Conservation (phyloP, 768 basidiomycete species). For the Xerocomellus chrysenteron region DNA sequence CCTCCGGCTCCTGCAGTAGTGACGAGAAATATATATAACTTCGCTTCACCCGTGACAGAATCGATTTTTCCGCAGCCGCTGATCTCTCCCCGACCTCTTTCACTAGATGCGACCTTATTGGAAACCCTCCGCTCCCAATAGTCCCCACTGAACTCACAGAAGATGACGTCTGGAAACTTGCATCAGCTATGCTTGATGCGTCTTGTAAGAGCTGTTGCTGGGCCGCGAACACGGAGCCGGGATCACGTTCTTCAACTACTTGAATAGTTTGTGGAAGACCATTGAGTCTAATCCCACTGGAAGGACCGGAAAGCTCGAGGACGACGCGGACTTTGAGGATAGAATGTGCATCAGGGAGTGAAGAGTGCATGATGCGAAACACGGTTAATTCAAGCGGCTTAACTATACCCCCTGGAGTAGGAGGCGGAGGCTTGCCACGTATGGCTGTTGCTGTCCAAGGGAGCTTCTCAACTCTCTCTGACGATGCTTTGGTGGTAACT, state of each 20-base stretch:
- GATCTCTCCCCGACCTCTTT: slow-evolving; percentile 45
- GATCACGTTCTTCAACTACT: slow-evolving; percentile 65
- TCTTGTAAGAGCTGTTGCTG: slow-evolving; percentile 63
- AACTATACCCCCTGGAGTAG: slow-evolving; percentile 31
- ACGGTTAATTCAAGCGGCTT: slow-evolving; percentile 51
- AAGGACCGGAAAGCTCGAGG: slow-evolving; percentile 77
- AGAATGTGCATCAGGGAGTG: slow-evolving; percentile 68
- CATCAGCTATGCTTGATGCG: slow-evolving; percentile 62
- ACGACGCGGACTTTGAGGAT: slow-evolving; percentile 78
- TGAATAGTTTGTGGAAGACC: slow-evolving; percentile 73
- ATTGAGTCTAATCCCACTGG: slow-evolving; percentile 81
- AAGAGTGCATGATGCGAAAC: slow-evolving; percentile 70
- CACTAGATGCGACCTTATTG: slow-evolving; percentile 34
- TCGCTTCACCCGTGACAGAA: slow-evolving; percentile 81
- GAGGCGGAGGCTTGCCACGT: slow-evolving; percentile 38
- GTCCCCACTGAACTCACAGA: slow-evolving; percentile 55
- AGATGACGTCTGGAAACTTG: slow-evolving; percentile 67
- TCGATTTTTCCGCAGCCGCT: slow-evolving; percentile 71
- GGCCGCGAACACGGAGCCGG: slow-evolving; percentile 43
- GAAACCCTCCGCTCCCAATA: slow-evolving; percentile 35
- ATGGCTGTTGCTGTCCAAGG: slow-evolving; percentile 71
- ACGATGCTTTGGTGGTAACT: slow-evolving; percentile 70
- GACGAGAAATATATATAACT: slow-evolving; percentile 99
- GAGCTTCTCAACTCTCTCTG: slow-evolving; percentile 64
- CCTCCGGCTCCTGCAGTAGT: slow-evolving; percentile 93